Base-by-base conservation (phyloP, 371 early-diverging fungal species). In the Batkoa obscura region DNA sequence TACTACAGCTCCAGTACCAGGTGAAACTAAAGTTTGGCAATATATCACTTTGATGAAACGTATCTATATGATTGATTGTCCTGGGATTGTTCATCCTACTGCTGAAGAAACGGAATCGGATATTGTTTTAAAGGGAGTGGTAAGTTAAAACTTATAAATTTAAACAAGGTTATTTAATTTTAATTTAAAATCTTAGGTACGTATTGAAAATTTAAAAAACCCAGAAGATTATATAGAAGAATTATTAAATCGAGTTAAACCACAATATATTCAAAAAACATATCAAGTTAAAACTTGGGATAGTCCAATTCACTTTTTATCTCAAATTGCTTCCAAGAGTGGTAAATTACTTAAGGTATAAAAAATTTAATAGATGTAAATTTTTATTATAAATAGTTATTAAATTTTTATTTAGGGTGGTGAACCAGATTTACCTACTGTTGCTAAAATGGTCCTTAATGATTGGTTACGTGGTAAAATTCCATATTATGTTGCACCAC, bases 11-110 rank as follows among this genome's bases (percentile, higher is more conserved):
- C 99, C 99, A 1, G 80, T 99, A 57, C 98, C 99, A 35, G 99
- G 99, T 50, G 97, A 99, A 68, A 99, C 99, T 56, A 99, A 97
- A 75, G 90, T 94, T 58, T 99, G 99, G 99, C 99, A 99, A 69
- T 99, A 99, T 69, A 94, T 99, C 53, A 92, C 98, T 10, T 77
- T 99, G 60, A 98, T 92, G 85, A 92, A 91, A 67, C 86, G 93
- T 60, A 96, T 99, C 60, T 98, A 97, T 65, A 74, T 99, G 36
- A 98, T 99, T 64, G 99, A 99, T 70, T 99, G 97, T 67, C 99
- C 99, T 13, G 99, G 99, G 62, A 86, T 99, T 45, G 98, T 99
- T 35, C 92, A 90, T 54, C 86, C 90, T 33, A 73, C 83, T 52
- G 63, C 83, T 9, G 81, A 83, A 10, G 94, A 93, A 66, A 76